Evolutionary conservation across 352 stramenopile species (phyloP).

Genomic region (Phytophthora tentaculata): DNA sequence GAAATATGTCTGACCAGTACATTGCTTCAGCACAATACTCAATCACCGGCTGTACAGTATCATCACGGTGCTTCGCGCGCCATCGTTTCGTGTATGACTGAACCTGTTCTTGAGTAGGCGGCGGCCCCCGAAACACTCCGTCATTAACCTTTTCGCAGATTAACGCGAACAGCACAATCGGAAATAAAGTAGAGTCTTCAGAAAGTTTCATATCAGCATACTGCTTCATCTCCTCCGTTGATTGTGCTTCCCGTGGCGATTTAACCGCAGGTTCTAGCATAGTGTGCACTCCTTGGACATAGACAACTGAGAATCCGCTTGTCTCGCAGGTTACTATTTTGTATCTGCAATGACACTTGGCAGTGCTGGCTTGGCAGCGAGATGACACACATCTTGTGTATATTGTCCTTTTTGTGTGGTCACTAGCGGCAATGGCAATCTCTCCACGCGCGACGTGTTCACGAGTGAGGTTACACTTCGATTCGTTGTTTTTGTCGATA

Average conservation of each 20-base stretch:
- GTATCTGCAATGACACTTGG: neutral
- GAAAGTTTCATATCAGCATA: neutral
- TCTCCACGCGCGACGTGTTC: neutral
- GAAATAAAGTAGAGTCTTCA: neutral
- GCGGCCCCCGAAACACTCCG: neutral
- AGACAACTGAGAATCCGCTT: neutral
- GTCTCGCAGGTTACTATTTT: neutral
- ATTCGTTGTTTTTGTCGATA: constrained; percentile 1
- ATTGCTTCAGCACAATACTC: neutral
- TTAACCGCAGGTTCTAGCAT: neutral
- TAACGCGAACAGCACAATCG: neutral
- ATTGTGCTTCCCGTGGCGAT: neutral
- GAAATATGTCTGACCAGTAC: neutral
- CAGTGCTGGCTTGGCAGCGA: neutral
- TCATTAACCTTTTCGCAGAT: neutral
- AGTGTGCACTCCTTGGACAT: neutral
- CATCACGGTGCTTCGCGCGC: neutral
- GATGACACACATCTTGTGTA: neutral
- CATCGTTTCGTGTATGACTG: neutral
- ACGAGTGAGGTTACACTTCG: neutral
- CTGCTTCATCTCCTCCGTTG: neutral
- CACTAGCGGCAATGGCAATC: neutral
- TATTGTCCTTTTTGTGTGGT: neutral
- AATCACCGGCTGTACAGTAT: neutral
- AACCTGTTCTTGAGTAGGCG: neutral